Percentiles rank a stretch among this genome's conserved stretches.
These are phyloP conservation scores for Hymenochaete sp. DNA, from an alignment of 1,284 basidiomycete species.

Conservation along the genomic window DNA sequence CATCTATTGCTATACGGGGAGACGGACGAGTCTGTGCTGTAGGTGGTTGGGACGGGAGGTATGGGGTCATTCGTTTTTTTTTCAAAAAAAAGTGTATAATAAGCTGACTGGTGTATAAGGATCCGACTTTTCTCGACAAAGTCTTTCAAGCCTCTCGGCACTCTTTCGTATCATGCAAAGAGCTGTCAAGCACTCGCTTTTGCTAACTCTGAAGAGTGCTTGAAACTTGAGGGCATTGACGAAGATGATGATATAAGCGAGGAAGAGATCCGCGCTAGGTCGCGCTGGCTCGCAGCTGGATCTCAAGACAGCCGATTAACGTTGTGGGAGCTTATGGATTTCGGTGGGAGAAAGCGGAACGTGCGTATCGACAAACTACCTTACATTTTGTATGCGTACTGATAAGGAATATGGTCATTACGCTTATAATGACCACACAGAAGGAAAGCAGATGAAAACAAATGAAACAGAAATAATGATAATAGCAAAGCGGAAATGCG, in stretches of 20 bases:
- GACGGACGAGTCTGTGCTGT: constrained; percentile 72
- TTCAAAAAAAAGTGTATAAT: background rate
- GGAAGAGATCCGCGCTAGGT: constrained; percentile 43
- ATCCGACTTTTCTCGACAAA: constrained; percentile 72
- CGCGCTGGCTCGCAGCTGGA: constrained; percentile 64
- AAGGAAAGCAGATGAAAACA: too few species aligned
- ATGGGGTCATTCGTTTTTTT: constrained; percentile 23
- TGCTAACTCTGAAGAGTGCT: constrained; percentile 29
- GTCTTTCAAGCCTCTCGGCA: constrained; percentile 70
- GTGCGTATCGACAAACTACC: background rate
- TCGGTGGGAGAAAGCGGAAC: constrained; percentile 32
- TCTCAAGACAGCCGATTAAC: constrained; percentile 69
- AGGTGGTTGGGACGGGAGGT: constrained; percentile 88
- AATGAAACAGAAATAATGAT: too few species aligned
- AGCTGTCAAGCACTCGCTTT: constrained; percentile 66
- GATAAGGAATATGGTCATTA: too few species aligned
- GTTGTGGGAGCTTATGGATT: constrained; percentile 72
- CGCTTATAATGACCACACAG: too few species aligned
- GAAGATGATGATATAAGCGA: constrained; percentile 41
- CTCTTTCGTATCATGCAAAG: constrained; percentile 69
- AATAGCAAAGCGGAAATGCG: too few species aligned
- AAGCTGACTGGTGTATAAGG: constrained; percentile 33
- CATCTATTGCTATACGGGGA: constrained; percentile 61
- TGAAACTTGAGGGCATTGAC: constrained; percentile 18
- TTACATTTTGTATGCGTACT: background rate